Evolutionary conservation across 768 basidiomycete genomes (phyloP), one percentile per base, ranked within the genome.

Genomic region (Serendipita indica): DNA sequence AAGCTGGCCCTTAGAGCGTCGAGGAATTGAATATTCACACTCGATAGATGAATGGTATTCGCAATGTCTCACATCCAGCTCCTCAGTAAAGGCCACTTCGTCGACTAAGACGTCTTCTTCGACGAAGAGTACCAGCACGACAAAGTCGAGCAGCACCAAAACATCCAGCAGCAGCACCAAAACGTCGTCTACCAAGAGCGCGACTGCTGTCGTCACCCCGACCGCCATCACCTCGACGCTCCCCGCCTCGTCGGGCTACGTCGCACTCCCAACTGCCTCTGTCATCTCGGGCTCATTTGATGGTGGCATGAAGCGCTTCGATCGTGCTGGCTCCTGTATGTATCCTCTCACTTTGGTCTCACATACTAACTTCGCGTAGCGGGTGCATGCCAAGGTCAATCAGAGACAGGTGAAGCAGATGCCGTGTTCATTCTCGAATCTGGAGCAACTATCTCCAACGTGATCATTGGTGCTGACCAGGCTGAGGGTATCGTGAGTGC

Each of bases 391-490:
- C 61, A 60, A 61, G 60, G 32, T 14, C 60, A 60, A 56, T 12
- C 46, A 13, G 39, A 61, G n/a, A 49, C 57, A 16, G 60, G 59
- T 20, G 61, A 61, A 52, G 43, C 7, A 46, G 43, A 46, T 20
- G 43, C 43, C 14, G 43, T 46, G 14, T 46, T 46, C 25, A 46
- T 46, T 27, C 43, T 46, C 25, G 14, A 12, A 10, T 46, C 43
- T 46, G 43, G 43, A 10, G 43, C 43, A 12, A 46, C 43, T 20
- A 46, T 46, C 43, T 46, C 43, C 13, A 46, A 46, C 61, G 61
- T 60, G 46, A 62, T 62, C 61, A 62, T 62, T 57, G 61, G 61
- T 35, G 45, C 46, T 28, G 60, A 34, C 22, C 61, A 62, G 39
- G 59, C 59, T 39, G 61, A 62, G 41, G 61, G 61, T 33, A 20